Evolutionary conservation across 2,329 filamentous ascomycete genomes (phyloP).

Genomic region (Xylogone sp.): DNA sequence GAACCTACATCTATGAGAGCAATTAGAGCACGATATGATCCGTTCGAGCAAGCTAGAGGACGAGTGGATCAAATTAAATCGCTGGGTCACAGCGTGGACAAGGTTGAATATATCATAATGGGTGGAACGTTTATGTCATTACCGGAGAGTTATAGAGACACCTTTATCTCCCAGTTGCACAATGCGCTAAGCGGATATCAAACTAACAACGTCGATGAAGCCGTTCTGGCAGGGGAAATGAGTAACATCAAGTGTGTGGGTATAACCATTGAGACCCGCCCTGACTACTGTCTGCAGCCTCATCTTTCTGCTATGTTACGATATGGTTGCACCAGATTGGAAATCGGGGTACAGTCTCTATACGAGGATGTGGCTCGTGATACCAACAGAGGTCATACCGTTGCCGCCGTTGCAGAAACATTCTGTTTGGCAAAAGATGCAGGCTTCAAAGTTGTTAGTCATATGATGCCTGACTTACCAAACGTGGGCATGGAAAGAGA

Average conservation of each 20-base stretch:
- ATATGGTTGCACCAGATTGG: constrained; percentile 94
- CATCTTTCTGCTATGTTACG: constrained; percentile 93
- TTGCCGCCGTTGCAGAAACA: constrained; percentile 91
- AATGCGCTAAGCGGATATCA: constrained; percentile 97
- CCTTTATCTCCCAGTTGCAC: constrained; percentile 93
- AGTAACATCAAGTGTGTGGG: constrained; percentile 97
- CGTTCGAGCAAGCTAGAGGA: constrained; percentile 93
- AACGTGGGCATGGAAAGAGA: constrained; percentile 99
- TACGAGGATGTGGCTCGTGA: constrained; percentile 99
- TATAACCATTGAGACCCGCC: constrained; percentile 96
- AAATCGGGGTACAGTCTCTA: constrained; percentile 92
- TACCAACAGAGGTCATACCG: constrained; percentile 94
- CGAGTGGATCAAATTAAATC: constrained; percentile 96
- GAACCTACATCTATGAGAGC: constrained; percentile 98
- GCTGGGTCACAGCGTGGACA: constrained; percentile 94
- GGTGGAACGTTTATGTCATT: constrained; percentile 99
- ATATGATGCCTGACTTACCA: constrained; percentile 99
- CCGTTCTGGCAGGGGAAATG: constrained; percentile 91
- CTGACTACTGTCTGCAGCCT: constrained; percentile 95
- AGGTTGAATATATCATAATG: constrained; percentile 99
- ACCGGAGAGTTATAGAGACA: constrained; percentile 80
- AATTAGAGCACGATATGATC: constrained; percentile 94
- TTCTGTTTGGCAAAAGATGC: constrained; percentile 98
- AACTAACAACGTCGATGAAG: constrained; percentile 90
- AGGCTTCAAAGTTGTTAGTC: constrained; percentile 96